Base-by-base conservation (phyloP, 371 early-diverging fungal species). In the Apophysomyces trapeziformis region DNA sequence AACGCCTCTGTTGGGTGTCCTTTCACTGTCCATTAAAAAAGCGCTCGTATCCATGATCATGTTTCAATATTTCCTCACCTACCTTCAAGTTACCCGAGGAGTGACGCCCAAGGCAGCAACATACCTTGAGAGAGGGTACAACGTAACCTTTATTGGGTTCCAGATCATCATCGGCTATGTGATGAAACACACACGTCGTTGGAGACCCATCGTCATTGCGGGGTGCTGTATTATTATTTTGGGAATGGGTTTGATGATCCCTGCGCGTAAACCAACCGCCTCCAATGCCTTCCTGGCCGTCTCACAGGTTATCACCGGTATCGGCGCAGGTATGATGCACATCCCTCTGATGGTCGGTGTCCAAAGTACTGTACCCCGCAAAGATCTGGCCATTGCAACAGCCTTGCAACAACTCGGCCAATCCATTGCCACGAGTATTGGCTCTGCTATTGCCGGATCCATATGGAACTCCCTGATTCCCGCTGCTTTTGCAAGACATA, bases 171-270 rank as follows among this genome's bases (percentile, higher is more conserved):
- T 72, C 12, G 79, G 74, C 13, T 61, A 69, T 8, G 13, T 70
- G 26, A 78, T 83, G 76, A 77, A 69, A 59, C 69, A 64, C 14
- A 72, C 61, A 63, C 73, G 75, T 58, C 65, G 61, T 38, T 68
- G 62, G 58, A 73, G 83, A 14, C 80, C 80, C 21, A 70, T 70
- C 6, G 47, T 70, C 18, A 26, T 70, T 16, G 58, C 62, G 50
- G 84, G 84, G 61, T 69, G 76, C 38, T 50, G 70, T 12, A 43
- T 78, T 26, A 67, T 70, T 65, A 69, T 78, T 4, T 37, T 76
- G 11, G 80, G 82, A 64, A 68, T 76, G 45, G 84, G 82, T n/a
- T 45, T 82, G 6, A 82, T 84, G 84, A 82, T 84, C 44, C 77
- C 73, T 12, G 71, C 84, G 44, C 78, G 84, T 39, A 61, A 63